These are phyloP conservation scores for Suillus brevipes DNA, from an alignment of 768 basidiomycete genomes.

Conservation along the genomic window DNA sequence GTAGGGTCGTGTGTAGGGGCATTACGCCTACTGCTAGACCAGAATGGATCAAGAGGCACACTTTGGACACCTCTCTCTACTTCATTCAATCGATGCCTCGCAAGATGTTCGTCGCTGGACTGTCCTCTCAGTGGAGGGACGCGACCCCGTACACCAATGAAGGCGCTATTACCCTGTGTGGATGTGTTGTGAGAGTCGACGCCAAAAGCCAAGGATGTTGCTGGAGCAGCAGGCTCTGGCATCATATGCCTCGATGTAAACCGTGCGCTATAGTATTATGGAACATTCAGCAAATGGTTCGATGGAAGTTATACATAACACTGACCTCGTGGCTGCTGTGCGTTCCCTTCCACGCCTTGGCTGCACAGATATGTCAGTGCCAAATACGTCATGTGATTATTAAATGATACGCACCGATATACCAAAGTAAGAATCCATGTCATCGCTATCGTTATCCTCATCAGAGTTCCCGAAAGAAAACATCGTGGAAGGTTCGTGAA, in stretches of 20 bases:
- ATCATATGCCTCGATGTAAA: conserved; percentile 3
- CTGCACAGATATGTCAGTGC: background rate
- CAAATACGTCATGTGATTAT: background rate
- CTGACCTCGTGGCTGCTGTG: conserved; percentile 6
- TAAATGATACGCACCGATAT: background rate
- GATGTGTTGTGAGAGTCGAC: conserved; percentile 2
- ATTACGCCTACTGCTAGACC: background rate
- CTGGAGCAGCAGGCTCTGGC: background rate
- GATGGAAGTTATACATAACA: background rate
- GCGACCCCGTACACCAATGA: background rate
- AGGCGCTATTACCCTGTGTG: background rate
- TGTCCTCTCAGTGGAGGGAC: background rate
- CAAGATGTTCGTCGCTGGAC: background rate
- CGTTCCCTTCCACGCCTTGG: conserved; percentile 6
- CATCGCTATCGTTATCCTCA: conserved; percentile 7
- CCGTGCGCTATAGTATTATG: background rate
- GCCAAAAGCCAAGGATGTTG: background rate
- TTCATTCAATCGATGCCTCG: conserved; percentile 4
- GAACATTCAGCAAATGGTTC: background rate
- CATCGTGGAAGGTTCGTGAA: background rate
- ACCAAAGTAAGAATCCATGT: conserved; percentile 6
- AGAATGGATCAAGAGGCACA: conserved; percentile 4
- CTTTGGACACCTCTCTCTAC: background rate
- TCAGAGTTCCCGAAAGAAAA: conserved; percentile 3
- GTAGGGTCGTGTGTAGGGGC: background rate